Percentiles rank a stretch among this genome's conserved stretches.
Conservation (phyloP, 176 grass and related monocot species). For the Aegilops bicornis region DNA sequence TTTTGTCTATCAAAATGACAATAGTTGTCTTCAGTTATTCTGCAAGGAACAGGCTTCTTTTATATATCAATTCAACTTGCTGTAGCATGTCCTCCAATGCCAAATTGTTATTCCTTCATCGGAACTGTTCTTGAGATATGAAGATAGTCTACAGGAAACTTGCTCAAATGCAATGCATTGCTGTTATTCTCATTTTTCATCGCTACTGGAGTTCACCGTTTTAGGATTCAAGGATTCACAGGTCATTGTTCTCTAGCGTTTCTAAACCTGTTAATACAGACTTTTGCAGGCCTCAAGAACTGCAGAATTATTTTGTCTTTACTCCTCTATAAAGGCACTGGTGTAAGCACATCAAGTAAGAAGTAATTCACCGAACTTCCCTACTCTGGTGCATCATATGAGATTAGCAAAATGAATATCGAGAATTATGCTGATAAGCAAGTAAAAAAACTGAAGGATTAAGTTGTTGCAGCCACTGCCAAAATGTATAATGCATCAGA, state of each 20-base stretch:
- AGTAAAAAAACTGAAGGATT: not conserved
- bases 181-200: not conserved
- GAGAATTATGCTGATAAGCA: not conserved
- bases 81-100: not conserved
- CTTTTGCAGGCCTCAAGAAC: not conserved
- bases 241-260: not conserved
- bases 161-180: not conserved
- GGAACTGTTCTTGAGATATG: not conserved
- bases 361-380: no score
- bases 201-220: not conserved
- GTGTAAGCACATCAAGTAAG: not conserved
- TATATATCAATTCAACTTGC: no score
- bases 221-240: not conserved
- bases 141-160: not conserved
- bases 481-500: not conserved
- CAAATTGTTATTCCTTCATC: not conserved
- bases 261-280: not conserved
- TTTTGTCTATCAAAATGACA: slow-evolving; percentile 17
- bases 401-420: not conserved
- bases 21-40: not conserved
- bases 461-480: not conserved
- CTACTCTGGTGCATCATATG: not conserved
- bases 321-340: no score
- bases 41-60: not conserved
- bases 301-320: no score